Percentiles rank a stretch among this genome's conserved stretches.
Conservation (phyloP, 2,329 filamentous ascomycete genomes). For the Alternaria arborescens region DNA sequence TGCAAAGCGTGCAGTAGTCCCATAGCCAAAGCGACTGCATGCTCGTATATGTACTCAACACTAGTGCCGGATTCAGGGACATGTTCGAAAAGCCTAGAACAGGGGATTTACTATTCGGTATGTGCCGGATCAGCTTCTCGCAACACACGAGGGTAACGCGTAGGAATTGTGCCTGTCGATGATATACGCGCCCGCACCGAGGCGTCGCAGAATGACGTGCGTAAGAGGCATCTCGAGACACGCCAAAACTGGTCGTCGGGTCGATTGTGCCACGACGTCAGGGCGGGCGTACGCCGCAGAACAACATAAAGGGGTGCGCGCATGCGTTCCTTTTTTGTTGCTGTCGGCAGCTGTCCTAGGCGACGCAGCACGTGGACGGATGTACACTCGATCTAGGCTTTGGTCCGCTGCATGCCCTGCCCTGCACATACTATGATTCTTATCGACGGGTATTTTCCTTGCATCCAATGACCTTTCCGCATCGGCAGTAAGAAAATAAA, state of each 20-base stretch:
- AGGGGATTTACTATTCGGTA: neutral
- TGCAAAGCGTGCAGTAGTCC: constrained; percentile 3
- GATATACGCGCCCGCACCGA: neutral
- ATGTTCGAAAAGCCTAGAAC: constrained; percentile 1
- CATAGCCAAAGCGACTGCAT: neutral
- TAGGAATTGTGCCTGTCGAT: neutral
- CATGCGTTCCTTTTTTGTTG: neutral
- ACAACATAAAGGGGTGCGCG: neutral
- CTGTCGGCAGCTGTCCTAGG: neutral
- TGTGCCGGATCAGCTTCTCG: too few relatives aligned
- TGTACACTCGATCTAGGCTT: neutral
- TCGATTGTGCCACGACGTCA: neutral
- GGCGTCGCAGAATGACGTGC: neutral
- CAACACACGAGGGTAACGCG: neutral
- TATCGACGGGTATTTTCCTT: neutral
- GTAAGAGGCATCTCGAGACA: neutral
- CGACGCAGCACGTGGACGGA: neutral
- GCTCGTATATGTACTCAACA: constrained; percentile 15
- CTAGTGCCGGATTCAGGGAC: neutral
- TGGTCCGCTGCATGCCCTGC: neutral
- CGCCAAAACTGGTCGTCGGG: neutral
- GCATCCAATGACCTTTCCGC: neutral
- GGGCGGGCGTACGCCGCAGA: neutral
- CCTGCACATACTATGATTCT: neutral
- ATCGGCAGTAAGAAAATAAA: neutral